These are phyloP conservation scores for Pisolithus tinctorius DNA, from an alignment of 768 basidiomycete species.

Conservation along the genomic window DNA sequence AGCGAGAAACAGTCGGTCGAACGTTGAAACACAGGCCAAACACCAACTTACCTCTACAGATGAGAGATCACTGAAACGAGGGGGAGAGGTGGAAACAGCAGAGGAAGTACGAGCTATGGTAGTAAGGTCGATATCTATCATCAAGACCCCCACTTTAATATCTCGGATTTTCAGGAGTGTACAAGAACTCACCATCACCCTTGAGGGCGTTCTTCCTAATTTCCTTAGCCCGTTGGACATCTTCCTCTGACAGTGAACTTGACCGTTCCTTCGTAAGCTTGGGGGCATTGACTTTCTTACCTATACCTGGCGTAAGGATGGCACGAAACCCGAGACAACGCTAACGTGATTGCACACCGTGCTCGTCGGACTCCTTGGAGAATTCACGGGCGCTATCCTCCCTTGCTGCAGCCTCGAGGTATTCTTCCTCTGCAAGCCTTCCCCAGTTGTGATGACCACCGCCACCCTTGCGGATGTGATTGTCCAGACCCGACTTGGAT, in stretches of 20 bases:
- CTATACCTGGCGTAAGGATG: constrained; percentile 10
- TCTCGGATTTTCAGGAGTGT: not conserved
- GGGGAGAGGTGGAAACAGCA: constrained; percentile 55
- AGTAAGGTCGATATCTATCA: constrained; percentile 49
- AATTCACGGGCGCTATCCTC: constrained; percentile 50
- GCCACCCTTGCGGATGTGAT: constrained; percentile 68
- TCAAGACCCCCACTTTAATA: not conserved
- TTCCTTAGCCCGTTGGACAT: constrained; percentile 53
- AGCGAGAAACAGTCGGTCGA: not conserved
- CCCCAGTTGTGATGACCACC: constrained; percentile 88
- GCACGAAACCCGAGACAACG: not conserved
- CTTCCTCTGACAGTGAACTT: constrained; percentile 52
- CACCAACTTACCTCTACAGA: constrained; percentile 10
- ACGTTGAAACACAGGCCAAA: not conserved
- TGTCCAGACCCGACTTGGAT: constrained; percentile 70
- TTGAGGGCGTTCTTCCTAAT: constrained; percentile 74
- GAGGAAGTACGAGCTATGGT: constrained; percentile 80
- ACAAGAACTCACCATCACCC: constrained; percentile 36
- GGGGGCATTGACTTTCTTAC: constrained; percentile 20
- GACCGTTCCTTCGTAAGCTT: constrained; percentile 28
- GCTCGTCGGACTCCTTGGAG: constrained; percentile 26
- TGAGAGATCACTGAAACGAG: constrained; percentile 9
- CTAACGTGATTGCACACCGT: not conserved
- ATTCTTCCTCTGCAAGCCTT: constrained; percentile 53
- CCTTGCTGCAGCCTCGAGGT: constrained; percentile 51